Base-by-base conservation (phyloP, 1,284 basidiomycete species). In the Ustilago vetiveriae region DNA sequence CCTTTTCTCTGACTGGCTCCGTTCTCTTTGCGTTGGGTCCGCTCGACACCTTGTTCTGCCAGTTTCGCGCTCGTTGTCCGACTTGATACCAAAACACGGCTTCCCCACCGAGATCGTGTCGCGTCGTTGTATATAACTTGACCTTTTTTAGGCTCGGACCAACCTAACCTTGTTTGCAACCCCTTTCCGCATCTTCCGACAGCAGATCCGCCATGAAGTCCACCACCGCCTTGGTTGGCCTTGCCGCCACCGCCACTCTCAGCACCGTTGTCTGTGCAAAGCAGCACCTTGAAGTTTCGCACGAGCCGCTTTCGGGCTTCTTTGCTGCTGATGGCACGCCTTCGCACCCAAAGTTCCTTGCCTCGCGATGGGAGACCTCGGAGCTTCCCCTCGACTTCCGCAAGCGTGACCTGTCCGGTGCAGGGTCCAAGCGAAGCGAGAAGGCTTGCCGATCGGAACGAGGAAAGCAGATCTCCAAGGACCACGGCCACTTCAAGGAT, bases 181-280 rank as follows among this genome's bases (percentile, higher is more conserved):
- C n/a, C n/a, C n/a, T n/a, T n/a, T n/a, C n/a, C n/a, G n/a, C n/a
- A n/a, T n/a, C n/a, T n/a, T n/a, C n/a, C n/a, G n/a, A n/a, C n/a
- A n/a, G n/a, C n/a, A n/a, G n/a, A n/a, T n/a, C n/a, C 33, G 17
- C 22, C 19, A 70, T 70, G 67, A 70, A 70, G 67, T 52, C 56
- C 10, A 17, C 53, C 27, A 23, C 56, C 13, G 56, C 50, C 4
- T 43, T 60, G 24, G 45, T 57, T 10, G 60, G 56, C 57, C 44
- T 72, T 26, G 60, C 64, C 21, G 48, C 69, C 48, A 42, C 67
- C 39, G 53, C 53, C 30, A 52, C 62, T 11, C 56, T 51, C 33
- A 42, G 22, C 45, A 45, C 23, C 29, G 17, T 46, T 24, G 57
- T 49, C 26, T n/a, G 26, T 11, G 70, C 60, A 8, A 44, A 35